These are phyloP conservation scores for Cercospora berteroae DNA, from an alignment of 2,329 filamentous ascomycete species.

Conservation along the genomic window DNA sequence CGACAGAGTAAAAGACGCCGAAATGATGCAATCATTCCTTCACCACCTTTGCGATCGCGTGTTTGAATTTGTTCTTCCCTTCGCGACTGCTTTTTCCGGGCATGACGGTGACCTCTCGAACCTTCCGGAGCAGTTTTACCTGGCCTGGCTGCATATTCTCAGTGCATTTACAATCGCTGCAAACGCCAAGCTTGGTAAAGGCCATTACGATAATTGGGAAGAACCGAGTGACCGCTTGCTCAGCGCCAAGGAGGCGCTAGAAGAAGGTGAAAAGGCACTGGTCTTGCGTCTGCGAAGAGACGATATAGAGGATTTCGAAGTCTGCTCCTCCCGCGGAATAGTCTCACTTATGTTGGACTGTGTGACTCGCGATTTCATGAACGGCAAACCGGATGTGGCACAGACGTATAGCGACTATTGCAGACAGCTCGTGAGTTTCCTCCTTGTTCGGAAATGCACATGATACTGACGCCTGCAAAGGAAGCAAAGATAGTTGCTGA, in stretches of 20 bases:
- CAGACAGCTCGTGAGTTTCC: constrained; percentile 6
- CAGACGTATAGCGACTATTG: constrained; percentile 16
- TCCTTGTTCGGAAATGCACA: background rate
- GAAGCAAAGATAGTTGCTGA: constrained; percentile 17
- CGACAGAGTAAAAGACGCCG: background rate
- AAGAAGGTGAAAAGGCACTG: constrained; percentile 6
- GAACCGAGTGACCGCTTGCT: background rate
- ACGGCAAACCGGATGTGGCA: constrained; percentile 9
- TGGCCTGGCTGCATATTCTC: constrained; percentile 17
- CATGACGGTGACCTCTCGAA: background rate
- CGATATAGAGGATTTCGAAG: constrained; percentile 14
- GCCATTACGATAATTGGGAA: background rate
- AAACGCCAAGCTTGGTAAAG: background rate
- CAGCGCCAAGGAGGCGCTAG: background rate
- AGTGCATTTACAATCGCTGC: constrained; percentile 12
- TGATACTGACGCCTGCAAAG: constrained; percentile 1
- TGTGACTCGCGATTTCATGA: constrained; percentile 13
- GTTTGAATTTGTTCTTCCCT: background rate
- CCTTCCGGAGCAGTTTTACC: constrained; percentile 12
- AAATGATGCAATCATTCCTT: constrained; percentile 4
- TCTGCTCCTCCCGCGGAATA: constrained; percentile 17
- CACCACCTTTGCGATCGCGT: constrained; percentile 3
- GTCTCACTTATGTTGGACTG: constrained; percentile 15
- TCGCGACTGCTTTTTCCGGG: constrained; percentile 8
- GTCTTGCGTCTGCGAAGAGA: constrained; percentile 5